phyloP scores from a whole-genome alignment of 2,329 filamentous ascomycete species.

The Ophiostoma fasciatum region DNA sequence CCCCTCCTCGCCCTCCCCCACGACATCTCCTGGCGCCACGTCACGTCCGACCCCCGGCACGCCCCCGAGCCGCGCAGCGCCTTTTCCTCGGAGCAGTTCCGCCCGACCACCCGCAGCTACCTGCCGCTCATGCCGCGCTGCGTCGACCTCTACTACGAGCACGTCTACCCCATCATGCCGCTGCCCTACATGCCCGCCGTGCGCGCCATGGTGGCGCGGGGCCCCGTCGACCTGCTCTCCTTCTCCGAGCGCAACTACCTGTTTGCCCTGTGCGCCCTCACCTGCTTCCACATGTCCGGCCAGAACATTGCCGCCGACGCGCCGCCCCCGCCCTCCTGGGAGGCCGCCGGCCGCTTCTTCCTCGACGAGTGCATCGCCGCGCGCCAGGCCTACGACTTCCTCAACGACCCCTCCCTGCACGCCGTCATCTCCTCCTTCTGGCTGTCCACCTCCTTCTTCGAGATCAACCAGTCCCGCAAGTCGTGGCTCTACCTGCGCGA shows the following conservation, averaged over 20 bases:
- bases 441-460: conserved; percentile 45
- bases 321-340: conserved; percentile 25
- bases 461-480: conserved; percentile 44
- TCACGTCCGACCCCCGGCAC: conserved; percentile 17
- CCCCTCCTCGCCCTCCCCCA: conserved; percentile 11
- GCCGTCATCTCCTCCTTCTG: conserved; percentile 50
- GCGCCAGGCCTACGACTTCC: conserved; percentile 40
- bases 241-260: conserved; percentile 28
- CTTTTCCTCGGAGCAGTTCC: conserved; percentile 28
- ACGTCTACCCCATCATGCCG: conserved; percentile 50
- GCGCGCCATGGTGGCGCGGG: conserved; percentile 30
- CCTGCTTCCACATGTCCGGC: conserved; percentile 33
- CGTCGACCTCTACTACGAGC: conserved; percentile 45
- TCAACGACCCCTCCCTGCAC: conserved; percentile 37
- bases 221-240: conserved; percentile 22
- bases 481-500: conserved; percentile 49
- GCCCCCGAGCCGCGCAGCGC: conserved; percentile 22
- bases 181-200: conserved; percentile 43
- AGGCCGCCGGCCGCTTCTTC: conserved; percentile 37
- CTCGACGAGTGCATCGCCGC: conserved; percentile 42
- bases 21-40: conserved; percentile 18
- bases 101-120: conserved; percentile 24
- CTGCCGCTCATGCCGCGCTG: conserved; percentile 36
- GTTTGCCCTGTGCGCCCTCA: conserved; percentile 43
- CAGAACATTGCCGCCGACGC: conserved; percentile 24